Conservation (phyloP, 2,329 filamentous ascomycete genomes). For the Penicillium palitans region DNA sequence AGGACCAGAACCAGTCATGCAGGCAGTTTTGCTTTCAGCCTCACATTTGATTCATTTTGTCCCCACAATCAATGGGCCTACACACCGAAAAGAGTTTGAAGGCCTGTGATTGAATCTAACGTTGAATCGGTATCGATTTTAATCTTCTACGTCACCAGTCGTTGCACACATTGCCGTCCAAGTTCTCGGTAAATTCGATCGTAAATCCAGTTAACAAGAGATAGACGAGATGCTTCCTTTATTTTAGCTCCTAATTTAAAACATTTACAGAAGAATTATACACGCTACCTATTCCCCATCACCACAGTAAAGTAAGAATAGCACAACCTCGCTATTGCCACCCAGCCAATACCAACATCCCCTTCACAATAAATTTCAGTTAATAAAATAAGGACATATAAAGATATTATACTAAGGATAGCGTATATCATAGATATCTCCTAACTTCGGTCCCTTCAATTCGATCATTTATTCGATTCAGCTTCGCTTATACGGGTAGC, state of each 20-base stretch:
- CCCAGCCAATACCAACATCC: too few relatives aligned
- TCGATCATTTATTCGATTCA: not conserved
- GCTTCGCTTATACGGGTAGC: not conserved
- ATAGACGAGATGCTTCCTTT: conserved; percentile 1
- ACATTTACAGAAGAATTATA: too few relatives aligned
- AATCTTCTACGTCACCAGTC: conserved; percentile 4
- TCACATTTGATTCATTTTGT: not conserved
- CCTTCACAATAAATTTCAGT: too few relatives aligned
- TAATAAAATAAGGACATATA: too few relatives aligned
- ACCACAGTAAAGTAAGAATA: too few relatives aligned
- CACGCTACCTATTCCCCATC: too few relatives aligned
- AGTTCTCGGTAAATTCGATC: not conserved
- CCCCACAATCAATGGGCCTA: not conserved
- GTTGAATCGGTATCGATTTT: not conserved
- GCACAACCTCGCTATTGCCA: too few relatives aligned
- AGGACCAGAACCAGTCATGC: not conserved
- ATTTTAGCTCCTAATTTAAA: too few relatives aligned
- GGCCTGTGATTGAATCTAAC: not conserved
- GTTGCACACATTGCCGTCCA: not conserved
- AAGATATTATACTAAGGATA: too few relatives aligned
- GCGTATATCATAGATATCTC: too few relatives aligned
- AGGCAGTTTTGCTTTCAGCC: not conserved
- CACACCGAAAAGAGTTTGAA: not conserved
- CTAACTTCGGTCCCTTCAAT: not conserved
- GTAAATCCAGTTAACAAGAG: not conserved